Evolutionary conservation across 176 grass and related monocot species (phyloP), one percentile per base, ranked within the genome.

Genomic region (Aegilops speltoides): DNA sequence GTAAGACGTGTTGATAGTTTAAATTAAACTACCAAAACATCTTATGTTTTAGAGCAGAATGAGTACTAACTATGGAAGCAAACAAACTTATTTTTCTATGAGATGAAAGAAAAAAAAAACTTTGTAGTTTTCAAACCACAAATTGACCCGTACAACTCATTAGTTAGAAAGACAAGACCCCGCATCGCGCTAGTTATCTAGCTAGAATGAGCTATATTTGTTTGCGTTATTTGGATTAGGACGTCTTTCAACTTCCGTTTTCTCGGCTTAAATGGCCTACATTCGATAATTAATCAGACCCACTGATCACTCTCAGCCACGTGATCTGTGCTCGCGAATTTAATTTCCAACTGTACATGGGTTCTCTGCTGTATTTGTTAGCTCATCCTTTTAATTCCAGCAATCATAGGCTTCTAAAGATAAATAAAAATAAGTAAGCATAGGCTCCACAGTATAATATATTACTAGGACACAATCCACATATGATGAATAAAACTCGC

Each of bases 341-440:
- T 56, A 56, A 77, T 77, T 77, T 77, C 74, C 74, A 77, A 56
- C 74, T 56, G 46, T 77, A 76, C 46, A 33, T 22, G 17, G 29
- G 26, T 77, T 77, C 17, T 77, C 74, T 56, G 74, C 17, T 77
- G 74, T 77, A 56, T 77, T 77, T 77, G 46, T 77, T 77, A 54
- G 74, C 46, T 77, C 46, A 48, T 77, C 74, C 74, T 54, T 56
- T 77, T 56, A 77, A 56, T 77, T 77, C 74, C 25, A 56, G 74
- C 74, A 56, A 56, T 56, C 26, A 54, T 56, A 28, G 74, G 46
- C 46, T 56, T 12, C 73, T 26, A 77, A 52, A 76, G 45, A 50
- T 45, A 26, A 26, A 74, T 52, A 16, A 17, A 52, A 17, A 52
- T 52, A 52, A 17, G 48, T 2, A 52, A 52, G 48, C 5, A 52